Percentiles rank a stretch among this genome's conserved stretches.
Conservation (phyloP, 441 rosid genomes). For the Populus tomentosa region DNA sequence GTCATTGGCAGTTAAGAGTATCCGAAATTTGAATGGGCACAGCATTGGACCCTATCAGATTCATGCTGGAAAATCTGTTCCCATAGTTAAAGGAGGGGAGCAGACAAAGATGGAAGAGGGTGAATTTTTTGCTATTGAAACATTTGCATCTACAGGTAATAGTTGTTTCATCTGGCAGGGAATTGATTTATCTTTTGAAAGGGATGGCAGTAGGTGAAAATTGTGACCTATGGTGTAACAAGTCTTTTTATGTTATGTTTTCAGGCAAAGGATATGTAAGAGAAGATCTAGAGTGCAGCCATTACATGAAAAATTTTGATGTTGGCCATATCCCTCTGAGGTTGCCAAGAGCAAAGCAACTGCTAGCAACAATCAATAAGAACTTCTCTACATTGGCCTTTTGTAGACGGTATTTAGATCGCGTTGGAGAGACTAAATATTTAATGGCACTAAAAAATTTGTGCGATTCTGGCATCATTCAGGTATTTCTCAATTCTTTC, state of each 20-base stretch:
- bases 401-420: slow-evolving; percentile 86
- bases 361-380: slow-evolving; percentile 86
- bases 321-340: slow-evolving; percentile 77
- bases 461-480: slow-evolving; percentile 80
- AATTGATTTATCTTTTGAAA: slow-evolving; percentile 3
- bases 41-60: slow-evolving; percentile 90
- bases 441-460: slow-evolving; percentile 84
- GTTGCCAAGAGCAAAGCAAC: slow-evolving; percentile 90
- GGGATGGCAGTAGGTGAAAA: slow-evolving; percentile 3
- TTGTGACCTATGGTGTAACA: background rate
- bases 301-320: slow-evolving; percentile 52
- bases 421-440: slow-evolving; percentile 86
- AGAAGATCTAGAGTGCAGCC: slow-evolving; percentile 85
- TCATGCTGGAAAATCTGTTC: slow-evolving; percentile 96
- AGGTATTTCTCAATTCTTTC: slow-evolving; percentile 42
- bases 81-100: slow-evolving; percentile 96
- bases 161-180: background rate
- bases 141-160: slow-evolving; percentile 92
- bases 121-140: slow-evolving; percentile 90
- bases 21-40: slow-evolving; percentile 89
- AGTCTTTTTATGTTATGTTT: slow-evolving; percentile 5
- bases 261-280: slow-evolving; percentile 90
- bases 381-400: slow-evolving; percentile 91
- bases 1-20: slow-evolving; percentile 75
- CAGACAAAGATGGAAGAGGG: slow-evolving; percentile 99